Conservation (phyloP, 352 stramenopile genomes). For the Elongisporangium prolatum region DNA sequence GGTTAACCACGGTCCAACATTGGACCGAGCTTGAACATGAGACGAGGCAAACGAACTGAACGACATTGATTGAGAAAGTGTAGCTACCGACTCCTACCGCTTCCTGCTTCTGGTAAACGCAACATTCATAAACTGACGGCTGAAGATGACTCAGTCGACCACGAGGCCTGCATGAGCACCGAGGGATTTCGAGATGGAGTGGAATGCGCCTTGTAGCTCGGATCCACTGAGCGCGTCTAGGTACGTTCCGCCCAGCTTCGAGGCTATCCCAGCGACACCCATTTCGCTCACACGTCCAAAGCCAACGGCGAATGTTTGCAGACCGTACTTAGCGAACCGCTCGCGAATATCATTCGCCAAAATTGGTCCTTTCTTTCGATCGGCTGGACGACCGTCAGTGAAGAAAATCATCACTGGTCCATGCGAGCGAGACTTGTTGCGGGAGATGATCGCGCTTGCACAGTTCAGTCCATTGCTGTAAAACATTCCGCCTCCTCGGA, state of each 20-base stretch:
- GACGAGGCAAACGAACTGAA: too few relatives aligned
- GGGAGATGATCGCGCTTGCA: slow-evolving; percentile 33
- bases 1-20: too few relatives aligned
- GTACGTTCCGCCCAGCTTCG: slow-evolving; percentile 20
- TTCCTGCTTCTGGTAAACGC: too few relatives aligned
- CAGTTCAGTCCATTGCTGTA: slow-evolving; percentile 25
- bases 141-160: slow-evolving; percentile 1
- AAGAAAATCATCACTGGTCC: slow-evolving; percentile 44
- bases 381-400: slow-evolving; percentile 31
- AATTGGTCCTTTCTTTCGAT: slow-evolving; percentile 20
- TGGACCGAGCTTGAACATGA: too few relatives aligned
- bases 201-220: slow-evolving; percentile 26
- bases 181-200: slow-evolving; percentile 32
- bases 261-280: slow-evolving; percentile 20
- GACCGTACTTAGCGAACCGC: slow-evolving; percentile 13
- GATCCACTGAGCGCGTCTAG: slow-evolving; percentile 17
- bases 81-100: too few relatives aligned
- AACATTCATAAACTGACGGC: background rate
- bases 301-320: slow-evolving; percentile 31
- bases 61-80: too few relatives aligned
- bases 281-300: slow-evolving; percentile 24
- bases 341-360: slow-evolving; percentile 22
- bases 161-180: slow-evolving; percentile 28
- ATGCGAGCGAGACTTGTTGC: slow-evolving; percentile 18
- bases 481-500: slow-evolving; percentile 22